Base-by-base conservation (phyloP, 257 asterid genomes). In the Scutellaria minor region DNA sequence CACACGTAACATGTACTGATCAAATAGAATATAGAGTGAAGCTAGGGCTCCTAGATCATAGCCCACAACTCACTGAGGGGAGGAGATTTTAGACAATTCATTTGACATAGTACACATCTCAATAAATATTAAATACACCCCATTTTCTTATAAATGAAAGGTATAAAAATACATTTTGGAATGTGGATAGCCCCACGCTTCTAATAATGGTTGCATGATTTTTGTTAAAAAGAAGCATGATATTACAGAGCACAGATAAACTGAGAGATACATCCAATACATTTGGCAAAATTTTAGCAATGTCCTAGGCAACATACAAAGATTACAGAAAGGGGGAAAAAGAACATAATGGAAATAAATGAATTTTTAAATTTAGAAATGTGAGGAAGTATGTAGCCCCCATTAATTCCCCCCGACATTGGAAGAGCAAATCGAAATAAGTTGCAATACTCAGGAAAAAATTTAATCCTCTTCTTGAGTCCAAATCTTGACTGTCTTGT, bases 401-500 rank as follows among this genome's bases (percentile, higher is more conserved):
- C 2, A 24, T 7, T 39, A 46, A 14, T 18, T 56, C 18, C 48
- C n/a, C 46, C 27, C 27, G 41, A 39, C 18, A 48, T 20, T 63
- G 47, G 48, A 64, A 53, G 40, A 18, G 46, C 68, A 63, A 13
- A 31, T 65, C 27, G 12, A 12, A 56, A 12, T 18, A n/a, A 47
- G 3, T 55, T 66, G 22, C 22, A 7, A 41, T 14, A n/a, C 53
- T 51, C 67, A 18, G 24, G 13, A 47, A 12, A 37, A 67, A 42
- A 47, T 20, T 87, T 81, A 87, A 71, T 86, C 86, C 68, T 78
- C 81, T 12, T 83, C 97, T 79, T 88, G 96, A 71, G 83, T 77
- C 96, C 98, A 92, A 65, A 92, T 70, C 80, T 82, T 92, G 54
- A 92, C 82, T 0, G 96, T 87, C 83, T 81, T 92, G 84, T 92